Conservation (phyloP, 495 filamentous ascomycete species). For the Aspergillus ostianus region DNA sequence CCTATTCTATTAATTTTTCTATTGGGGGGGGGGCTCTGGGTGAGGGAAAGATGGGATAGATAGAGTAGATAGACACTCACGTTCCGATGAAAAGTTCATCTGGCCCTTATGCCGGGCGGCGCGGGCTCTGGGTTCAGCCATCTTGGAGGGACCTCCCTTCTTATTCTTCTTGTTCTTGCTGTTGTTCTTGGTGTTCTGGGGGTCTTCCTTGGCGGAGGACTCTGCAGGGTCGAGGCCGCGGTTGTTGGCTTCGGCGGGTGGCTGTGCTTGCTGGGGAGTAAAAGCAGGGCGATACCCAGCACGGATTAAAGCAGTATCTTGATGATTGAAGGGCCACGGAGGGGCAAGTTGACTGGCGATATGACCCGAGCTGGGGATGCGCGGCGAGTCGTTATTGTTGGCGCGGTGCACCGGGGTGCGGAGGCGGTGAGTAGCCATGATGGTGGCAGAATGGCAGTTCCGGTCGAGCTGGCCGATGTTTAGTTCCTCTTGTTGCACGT, state of each 20-base stretch:
- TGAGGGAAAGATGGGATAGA: background rate
- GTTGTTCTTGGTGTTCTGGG: background rate
- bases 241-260: too few relatives aligned
- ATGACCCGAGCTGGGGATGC: constrained; percentile 15
- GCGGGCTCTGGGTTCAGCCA: constrained; percentile 72
- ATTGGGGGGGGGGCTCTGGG: background rate
- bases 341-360: constrained; percentile 13
- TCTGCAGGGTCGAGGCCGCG: too few relatives aligned
- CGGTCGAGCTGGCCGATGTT: too few relatives aligned
- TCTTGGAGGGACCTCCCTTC: constrained; percentile 18
- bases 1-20: background rate
- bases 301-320: constrained; percentile 25
- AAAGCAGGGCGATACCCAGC: constrained; percentile 30
- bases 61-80: constrained; percentile 45
- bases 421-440: background rate
- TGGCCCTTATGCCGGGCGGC: constrained; percentile 83
- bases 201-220: background rate
- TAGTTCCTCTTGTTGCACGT: too few relatives aligned
- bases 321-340: constrained; percentile 20
- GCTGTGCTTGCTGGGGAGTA: too few relatives aligned
- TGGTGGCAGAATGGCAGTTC: too few relatives aligned
- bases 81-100: constrained; percentile 80
- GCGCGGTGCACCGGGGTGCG: too few relatives aligned
- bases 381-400: too few relatives aligned
- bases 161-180: constrained; percentile 8